Conservation (phyloP, 768 basidiomycete genomes). For the Boletus reticuloceps region DNA sequence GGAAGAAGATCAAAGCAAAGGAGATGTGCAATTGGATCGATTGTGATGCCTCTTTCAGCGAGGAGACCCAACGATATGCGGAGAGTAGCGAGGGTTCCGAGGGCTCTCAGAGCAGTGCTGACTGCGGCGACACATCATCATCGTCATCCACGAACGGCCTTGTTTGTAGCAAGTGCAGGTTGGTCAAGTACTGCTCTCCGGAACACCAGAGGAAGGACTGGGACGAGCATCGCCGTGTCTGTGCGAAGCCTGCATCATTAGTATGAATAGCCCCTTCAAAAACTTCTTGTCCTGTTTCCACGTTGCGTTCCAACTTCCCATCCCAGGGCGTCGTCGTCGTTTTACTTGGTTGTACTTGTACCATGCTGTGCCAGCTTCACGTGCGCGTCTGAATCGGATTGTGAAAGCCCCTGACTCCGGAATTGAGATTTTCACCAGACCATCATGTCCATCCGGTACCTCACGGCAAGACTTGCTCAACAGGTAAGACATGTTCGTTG, state of each 20-base stretch:
- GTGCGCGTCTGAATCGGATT: neutral
- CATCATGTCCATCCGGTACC: conserved; percentile 57
- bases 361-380: neutral
- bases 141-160: conserved; percentile 43
- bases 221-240: conserved; percentile 75
- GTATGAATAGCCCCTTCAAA: conserved; percentile 5
- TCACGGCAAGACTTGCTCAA: conserved; percentile 72
- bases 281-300: neutral
- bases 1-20: conserved; percentile 47
- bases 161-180: conserved; percentile 72
- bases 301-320: neutral
- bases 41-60: conserved; percentile 60
- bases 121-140: conserved; percentile 22
- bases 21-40: conserved; percentile 87
- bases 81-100: conserved; percentile 46
- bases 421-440: neutral
- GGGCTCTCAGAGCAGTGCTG: conserved; percentile 43
- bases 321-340: neutral
- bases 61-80: conserved; percentile 33
- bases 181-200: conserved; percentile 74
- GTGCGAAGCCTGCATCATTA: conserved; percentile 37
- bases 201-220: conserved; percentile 77
- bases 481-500: conserved; percentile 44
- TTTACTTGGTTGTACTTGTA: conserved; percentile 5
- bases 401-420: neutral